Conservation (phyloP, 2,329 filamentous ascomycete genomes). For the Calonectria leucothoes region DNA sequence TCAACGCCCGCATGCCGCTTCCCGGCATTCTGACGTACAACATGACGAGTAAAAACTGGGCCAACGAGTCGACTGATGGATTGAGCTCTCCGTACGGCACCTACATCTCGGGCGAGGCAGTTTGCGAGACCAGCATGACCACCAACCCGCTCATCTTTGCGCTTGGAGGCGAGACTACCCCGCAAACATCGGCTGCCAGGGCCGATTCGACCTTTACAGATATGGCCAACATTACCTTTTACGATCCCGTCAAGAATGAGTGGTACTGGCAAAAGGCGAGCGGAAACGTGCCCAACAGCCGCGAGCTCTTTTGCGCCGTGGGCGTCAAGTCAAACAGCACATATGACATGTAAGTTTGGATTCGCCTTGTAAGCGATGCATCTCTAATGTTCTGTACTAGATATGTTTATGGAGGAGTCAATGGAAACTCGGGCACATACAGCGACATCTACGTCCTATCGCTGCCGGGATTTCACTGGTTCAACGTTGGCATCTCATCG, state of each 20-base stretch:
- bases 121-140: neutral
- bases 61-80: slow-evolving; percentile 1
- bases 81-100: slow-evolving; percentile 8
- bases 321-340: slow-evolving; percentile 2
- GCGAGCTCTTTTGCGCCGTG: slow-evolving; percentile 12
- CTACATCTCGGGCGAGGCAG: slow-evolving; percentile 3
- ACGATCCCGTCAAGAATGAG: neutral
- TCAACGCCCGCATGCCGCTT: slow-evolving; percentile 1
- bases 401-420: slow-evolving; percentile 8
- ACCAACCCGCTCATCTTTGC: neutral
- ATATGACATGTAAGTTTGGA: slow-evolving; percentile 10
- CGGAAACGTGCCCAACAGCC: slow-evolving; percentile 6
- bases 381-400: neutral
- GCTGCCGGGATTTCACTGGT: slow-evolving; percentile 11
- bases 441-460: slow-evolving; percentile 7
- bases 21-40: slow-evolving; percentile 10
- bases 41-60: slow-evolving; percentile 7
- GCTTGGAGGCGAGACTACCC: neutral
- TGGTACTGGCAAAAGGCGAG: slow-evolving; percentile 15
- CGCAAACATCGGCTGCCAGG: neutral
- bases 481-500: slow-evolving; percentile 1
- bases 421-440: neutral
- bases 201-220: neutral
- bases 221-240: slow-evolving; percentile 9
- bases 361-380: neutral